phyloP scores from a whole-genome alignment of 306 rosid genomes.

The Pueraria montana region DNA sequence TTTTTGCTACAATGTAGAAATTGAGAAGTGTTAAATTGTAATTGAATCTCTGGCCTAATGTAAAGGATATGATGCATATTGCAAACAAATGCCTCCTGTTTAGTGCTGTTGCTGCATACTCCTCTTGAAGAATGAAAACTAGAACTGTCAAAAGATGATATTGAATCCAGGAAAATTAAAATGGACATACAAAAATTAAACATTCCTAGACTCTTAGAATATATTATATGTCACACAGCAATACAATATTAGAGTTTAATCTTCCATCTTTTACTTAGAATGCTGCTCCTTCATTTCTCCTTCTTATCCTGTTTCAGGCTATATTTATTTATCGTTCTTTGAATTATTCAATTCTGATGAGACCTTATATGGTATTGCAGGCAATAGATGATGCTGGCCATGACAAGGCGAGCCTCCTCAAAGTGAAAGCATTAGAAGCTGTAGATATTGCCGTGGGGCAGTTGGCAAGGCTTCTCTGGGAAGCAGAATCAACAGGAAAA shows the following conservation, averaged over 20 bases:
- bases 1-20: neutral
- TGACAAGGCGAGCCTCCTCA: conserved; percentile 85
- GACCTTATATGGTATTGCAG: conserved; percentile 59
- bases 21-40: neutral
- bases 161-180: conserved; percentile 22
- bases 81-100: conserved; percentile 17
- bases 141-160: neutral
- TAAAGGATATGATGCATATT: conserved; percentile 26
- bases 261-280: neutral
- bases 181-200: neutral
- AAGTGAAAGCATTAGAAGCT: conserved; percentile 87
- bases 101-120: conserved; percentile 20
- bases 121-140: conserved; percentile 23
- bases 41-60: neutral
- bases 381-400: conserved; percentile 98
- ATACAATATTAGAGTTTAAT: neutral
- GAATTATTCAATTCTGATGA: conserved; percentile 20
- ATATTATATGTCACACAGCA: neutral
- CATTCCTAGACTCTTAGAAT: neutral
- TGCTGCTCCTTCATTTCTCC: conserved; percentile 22
- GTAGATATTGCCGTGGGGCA: conserved; percentile 89
- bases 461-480: conserved; percentile 89
- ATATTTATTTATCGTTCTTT: conserved; percentile 8
- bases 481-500: conserved; percentile 71
- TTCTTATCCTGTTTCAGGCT: neutral